Conservation (phyloP, 1,284 basidiomycete species). For the Microbotryum saponariae region DNA sequence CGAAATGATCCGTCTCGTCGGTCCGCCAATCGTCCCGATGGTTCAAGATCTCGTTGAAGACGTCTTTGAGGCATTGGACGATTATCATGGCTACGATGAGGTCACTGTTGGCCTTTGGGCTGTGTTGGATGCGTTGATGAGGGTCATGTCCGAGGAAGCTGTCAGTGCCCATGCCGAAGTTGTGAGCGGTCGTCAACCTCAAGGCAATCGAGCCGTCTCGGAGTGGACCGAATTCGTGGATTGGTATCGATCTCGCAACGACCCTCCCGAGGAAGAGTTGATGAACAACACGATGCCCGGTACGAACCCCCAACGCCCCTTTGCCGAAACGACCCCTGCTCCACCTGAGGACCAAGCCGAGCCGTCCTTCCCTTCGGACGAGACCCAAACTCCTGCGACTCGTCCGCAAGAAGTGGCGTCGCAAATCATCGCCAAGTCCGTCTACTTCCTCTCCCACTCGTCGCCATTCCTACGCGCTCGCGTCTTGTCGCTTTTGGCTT, state of each 20-base stretch:
- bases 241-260: slow-evolving; percentile 57
- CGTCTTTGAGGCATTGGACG: slow-evolving; percentile 86
- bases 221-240: slow-evolving; percentile 49
- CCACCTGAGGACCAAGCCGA: slow-evolving; percentile 4
- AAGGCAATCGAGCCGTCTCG: background rate
- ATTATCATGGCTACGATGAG: slow-evolving; percentile 76
- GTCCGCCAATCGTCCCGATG: slow-evolving; percentile 69
- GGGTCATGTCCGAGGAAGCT: slow-evolving; percentile 63
- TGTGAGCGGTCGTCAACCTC: background rate
- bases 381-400: background rate
- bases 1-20: slow-evolving; percentile 73
- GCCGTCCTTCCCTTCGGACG: background rate
- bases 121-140: slow-evolving; percentile 73
- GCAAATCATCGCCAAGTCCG: slow-evolving; percentile 65
- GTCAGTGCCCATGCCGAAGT: slow-evolving; percentile 28
- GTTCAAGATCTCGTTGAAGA: slow-evolving; percentile 89
- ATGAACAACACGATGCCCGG: slow-evolving; percentile 44
- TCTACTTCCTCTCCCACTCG: slow-evolving; percentile 81
- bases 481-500: slow-evolving; percentile 63
- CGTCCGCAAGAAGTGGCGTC: slow-evolving; percentile 22
- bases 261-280: slow-evolving; percentile 42
- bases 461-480: slow-evolving; percentile 73
- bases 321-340: slow-evolving; percentile 8
- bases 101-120: slow-evolving; percentile 46
- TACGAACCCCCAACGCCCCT: slow-evolving; percentile 25